A percentile compares a stretch with the other conserved stretches of the same genome.
These are phyloP conservation scores for Erysimum cheiranthoides DNA, from an alignment of 345 rosid genomes.

Conservation along the genomic window DNA sequence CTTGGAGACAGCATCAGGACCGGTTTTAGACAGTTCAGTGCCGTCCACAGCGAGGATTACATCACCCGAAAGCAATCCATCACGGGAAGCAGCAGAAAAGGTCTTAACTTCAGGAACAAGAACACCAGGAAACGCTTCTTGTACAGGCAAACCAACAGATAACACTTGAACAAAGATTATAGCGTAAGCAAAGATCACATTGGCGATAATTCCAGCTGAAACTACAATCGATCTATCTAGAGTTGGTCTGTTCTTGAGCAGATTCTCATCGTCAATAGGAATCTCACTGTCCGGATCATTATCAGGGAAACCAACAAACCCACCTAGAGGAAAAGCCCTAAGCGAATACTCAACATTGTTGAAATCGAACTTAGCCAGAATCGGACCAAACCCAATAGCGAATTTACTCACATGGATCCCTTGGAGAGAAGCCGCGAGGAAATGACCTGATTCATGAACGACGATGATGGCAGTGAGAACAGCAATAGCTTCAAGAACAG, in stretches of 20 bases:
- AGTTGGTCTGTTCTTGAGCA: constrained; percentile 89
- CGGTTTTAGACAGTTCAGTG: constrained; percentile 56
- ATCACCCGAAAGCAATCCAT: constrained; percentile 89
- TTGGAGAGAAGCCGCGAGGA: constrained; percentile 90
- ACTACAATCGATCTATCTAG: constrained; percentile 81
- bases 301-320: constrained; percentile 97
- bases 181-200: constrained; percentile 77
- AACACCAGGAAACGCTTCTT: constrained; percentile 92
- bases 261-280: constrained; percentile 77
- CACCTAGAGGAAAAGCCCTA: constrained; percentile 93
- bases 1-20: constrained; percentile 67
- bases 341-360: constrained; percentile 87
- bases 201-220: constrained; percentile 93
- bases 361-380: constrained; percentile 82
- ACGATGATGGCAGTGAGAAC: constrained; percentile 87
- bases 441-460: constrained; percentile 91
- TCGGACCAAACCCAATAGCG: constrained; percentile 94
- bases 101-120: constrained; percentile 85
- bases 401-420: constrained; percentile 98
- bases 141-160: constrained; percentile 92
- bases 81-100: constrained; percentile 88
- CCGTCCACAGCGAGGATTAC: constrained; percentile 75
- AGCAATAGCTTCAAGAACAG: constrained; percentile 78
- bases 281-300: constrained; percentile 93
- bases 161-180: constrained; percentile 82